A percentile compares a stretch with the other conserved stretches of the same genome.
phyloP scores from a whole-genome alignment of 164 flowering plant species.

The Aristolochia contorta region DNA sequence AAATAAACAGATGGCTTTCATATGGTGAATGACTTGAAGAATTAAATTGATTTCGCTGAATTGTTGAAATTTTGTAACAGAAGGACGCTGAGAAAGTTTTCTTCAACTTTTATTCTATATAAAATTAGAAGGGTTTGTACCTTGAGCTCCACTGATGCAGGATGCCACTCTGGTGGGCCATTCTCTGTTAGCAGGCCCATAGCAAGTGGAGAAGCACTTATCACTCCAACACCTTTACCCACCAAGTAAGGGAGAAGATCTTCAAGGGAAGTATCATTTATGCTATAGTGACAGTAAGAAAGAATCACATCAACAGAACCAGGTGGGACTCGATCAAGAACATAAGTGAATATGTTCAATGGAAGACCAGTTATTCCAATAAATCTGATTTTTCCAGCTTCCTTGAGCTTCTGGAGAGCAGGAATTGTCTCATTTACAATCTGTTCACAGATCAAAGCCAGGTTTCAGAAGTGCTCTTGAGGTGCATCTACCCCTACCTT shows the following conservation, averaged over 20 bases:
- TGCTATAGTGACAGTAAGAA: conserved; percentile 83
- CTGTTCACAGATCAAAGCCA: conserved; percentile 26
- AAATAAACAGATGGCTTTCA: too few relatives aligned
- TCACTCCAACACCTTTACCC: conserved; percentile 83
- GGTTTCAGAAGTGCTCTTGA: not conserved
- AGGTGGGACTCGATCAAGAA: conserved; percentile 82
- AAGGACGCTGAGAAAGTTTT: too few relatives aligned
- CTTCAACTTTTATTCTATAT: too few relatives aligned
- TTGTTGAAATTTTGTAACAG: not conserved
- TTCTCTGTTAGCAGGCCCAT: conserved; percentile 94
- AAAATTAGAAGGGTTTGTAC: conserved; percentile 18
- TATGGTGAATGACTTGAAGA: too few relatives aligned
- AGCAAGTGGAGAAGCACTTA: conserved; percentile 86
- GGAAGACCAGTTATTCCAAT: conserved; percentile 96
- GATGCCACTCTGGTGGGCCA: conserved; percentile 98
- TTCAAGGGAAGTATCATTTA: conserved; percentile 72
- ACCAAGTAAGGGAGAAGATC: conserved; percentile 85
- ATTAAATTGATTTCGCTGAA: too few relatives aligned
- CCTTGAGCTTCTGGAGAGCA: conserved; percentile 75
- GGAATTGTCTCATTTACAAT: conserved; percentile 89
- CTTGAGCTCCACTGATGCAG: conserved; percentile 85
- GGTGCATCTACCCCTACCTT: too few relatives aligned
- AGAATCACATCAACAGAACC: conserved; percentile 83
- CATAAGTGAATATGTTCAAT: conserved; percentile 58
- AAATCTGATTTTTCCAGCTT: conserved; percentile 70